These are phyloP conservation scores for Gracilaria gracilis DNA, from an alignment of 23 red algal species.

Conservation along the genomic window DNA sequence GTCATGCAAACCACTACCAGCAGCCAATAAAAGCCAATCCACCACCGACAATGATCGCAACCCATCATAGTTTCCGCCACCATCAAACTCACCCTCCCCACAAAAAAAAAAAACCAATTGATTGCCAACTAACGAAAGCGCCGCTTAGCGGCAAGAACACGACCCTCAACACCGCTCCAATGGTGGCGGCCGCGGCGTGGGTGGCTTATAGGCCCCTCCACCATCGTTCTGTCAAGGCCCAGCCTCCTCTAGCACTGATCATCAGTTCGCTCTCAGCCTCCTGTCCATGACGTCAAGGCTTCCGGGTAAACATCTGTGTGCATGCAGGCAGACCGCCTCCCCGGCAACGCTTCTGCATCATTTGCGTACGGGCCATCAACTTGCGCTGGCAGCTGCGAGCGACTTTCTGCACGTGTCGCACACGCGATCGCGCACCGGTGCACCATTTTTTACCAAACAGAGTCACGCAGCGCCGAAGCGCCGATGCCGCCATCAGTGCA, in stretches of 20 bases:
- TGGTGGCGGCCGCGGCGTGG: not conserved
- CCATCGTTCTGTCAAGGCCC: not conserved
- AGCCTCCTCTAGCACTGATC: not conserved
- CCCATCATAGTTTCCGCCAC: not conserved
- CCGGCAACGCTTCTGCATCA: not conserved
- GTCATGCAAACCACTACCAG: not conserved
- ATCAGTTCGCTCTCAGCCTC: not conserved
- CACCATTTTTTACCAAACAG: not conserved
- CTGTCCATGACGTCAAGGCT: not conserved
- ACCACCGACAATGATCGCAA: not conserved
- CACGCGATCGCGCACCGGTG: not conserved
- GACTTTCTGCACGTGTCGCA: not conserved
- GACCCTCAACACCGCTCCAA: not conserved
- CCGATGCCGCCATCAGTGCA: conserved; percentile 15
- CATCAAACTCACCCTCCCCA: conserved; percentile 6
- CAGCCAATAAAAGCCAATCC: not conserved
- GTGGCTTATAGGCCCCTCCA: not conserved
- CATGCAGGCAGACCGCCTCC: not conserved
- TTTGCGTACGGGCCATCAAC: not conserved
- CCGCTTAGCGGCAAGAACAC: not conserved
- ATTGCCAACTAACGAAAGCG: not conserved
- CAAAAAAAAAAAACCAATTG: not conserved
- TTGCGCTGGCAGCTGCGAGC: not conserved
- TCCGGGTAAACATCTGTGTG: not conserved
- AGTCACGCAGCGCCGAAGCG: conserved; percentile 11